A percentile compares a stretch with the other conserved stretches of the same genome.
These are phyloP conservation scores for Haberlea rhodopensis DNA, from an alignment of 257 asterid genomes.

Conservation along the genomic window DNA sequence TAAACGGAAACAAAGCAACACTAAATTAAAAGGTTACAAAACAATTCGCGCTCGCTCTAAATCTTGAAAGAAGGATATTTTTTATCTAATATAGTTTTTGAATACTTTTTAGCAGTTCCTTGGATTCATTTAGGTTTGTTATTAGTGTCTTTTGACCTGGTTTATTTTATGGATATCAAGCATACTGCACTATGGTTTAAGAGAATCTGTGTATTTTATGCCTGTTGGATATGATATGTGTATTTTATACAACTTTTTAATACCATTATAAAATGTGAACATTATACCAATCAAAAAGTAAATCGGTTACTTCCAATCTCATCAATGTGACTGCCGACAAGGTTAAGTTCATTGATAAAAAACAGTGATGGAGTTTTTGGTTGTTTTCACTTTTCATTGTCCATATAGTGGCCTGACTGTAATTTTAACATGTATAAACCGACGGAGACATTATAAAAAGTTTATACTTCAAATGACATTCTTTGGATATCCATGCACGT, in stretches of 20 bases:
- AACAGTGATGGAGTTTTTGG: neutral
- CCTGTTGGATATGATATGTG: too few species aligned
- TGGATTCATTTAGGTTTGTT: neutral
- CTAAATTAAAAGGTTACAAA: neutral
- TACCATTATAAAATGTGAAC: neutral
- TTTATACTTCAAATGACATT: neutral
- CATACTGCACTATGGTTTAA: neutral
- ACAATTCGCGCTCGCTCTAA: neutral
- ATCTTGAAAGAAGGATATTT: neutral
- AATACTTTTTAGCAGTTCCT: too few species aligned
- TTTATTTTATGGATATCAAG: too few species aligned
- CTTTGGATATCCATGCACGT: neutral
- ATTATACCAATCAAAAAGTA: too few species aligned
- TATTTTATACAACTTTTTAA: neutral
- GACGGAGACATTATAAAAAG: neutral
- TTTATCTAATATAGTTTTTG: neutral
- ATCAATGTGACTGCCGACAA: neutral
- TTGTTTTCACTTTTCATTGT: neutral
- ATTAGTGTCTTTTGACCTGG: neutral
- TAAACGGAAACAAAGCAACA: too few species aligned
- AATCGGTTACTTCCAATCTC: neutral
- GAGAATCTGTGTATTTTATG: neutral
- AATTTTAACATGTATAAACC: neutral
- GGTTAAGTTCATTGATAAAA: neutral
- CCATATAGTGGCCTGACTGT: neutral